phyloP scores from a whole-genome alignment of 768 basidiomycete species.

The Neoboletus magnificus region DNA sequence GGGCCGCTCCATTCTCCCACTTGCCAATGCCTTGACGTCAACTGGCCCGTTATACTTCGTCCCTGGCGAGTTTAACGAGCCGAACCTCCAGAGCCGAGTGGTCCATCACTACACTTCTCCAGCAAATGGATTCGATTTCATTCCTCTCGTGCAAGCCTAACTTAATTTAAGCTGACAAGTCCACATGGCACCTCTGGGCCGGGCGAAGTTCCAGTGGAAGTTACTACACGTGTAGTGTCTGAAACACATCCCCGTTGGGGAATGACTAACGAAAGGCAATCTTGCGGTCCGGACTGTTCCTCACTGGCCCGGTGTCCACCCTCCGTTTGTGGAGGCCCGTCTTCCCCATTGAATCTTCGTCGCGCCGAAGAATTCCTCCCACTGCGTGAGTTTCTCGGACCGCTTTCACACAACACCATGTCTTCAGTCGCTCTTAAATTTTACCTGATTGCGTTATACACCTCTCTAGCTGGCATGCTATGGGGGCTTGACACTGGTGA shows the following conservation, averaged over 20 bases:
- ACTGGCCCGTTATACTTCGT: not conserved
- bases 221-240: not conserved
- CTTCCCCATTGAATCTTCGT: not conserved
- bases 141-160: not conserved
- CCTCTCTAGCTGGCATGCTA: slow-evolving; percentile 28
- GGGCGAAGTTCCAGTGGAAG: not conserved
- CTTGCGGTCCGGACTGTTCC: not conserved
- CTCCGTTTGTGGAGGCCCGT: not conserved
- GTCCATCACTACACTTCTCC: not conserved
- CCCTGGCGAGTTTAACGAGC: not conserved
- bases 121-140: not conserved
- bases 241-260: not conserved
- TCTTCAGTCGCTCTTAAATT: slow-evolving; percentile 14
- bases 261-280: not conserved
- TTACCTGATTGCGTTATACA: slow-evolving; percentile 25
- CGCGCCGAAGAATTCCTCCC: not conserved
- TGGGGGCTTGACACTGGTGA: slow-evolving; percentile 34
- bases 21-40: not conserved
- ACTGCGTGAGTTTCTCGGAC: not conserved
- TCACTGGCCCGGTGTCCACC: not conserved
- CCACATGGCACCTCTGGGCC: no score
- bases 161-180: not conserved
- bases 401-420: slow-evolving; percentile 6
- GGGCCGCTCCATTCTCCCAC: not conserved
- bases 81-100: not conserved